Evolutionary conservation across 2,329 filamentous ascomycete species (phyloP), one percentile per base, ranked within the genome.

Genomic region (Penicillium sp.): DNA sequence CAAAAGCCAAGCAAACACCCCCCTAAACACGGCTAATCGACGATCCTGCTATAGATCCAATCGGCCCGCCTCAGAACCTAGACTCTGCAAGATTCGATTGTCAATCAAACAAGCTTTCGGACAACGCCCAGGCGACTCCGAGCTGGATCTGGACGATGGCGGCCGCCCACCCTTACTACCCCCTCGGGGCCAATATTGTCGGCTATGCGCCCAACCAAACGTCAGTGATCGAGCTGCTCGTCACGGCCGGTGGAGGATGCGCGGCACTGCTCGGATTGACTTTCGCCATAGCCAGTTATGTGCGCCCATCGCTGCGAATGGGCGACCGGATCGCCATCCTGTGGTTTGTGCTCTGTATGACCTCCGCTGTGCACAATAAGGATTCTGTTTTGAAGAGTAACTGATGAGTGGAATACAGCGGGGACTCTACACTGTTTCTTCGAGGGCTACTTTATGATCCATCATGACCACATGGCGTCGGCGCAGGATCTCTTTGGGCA

Each of bases 371-470:
- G n/a, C n/a, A n/a, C n/a, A n/a, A n/a, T n/a, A n/a, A n/a, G n/a
- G n/a, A n/a, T n/a, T n/a, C n/a, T n/a, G n/a, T n/a, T n/a, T n/a
- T n/a, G n/a, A 27, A 32, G 29, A 23, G 7, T 26, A 29, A 29
- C 20, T 9, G 9, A 52, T 34, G 39, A 33, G 49, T 39, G n/a
- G 34, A 29, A 41, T 15, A 32, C 26, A 78, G 77, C 73, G 51
- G 77, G 76, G 33, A 69, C 63, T 18, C 67, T 96, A 30, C 91
- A 96, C 73, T 80, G 88, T 49, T 86, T 88, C 65, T 96, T 96
- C 69, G 91, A 96, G 76, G 89, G 88, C 30, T 96, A 95, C 71
- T 95, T 91, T 68, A 80, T 91, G 56, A 71, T 83, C 57, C 84
- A 92, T 68, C 87, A 90, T 68, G 73, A 77, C 18, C 76, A 75